These are phyloP conservation scores for Aspergillus sclerotioniger DNA, from an alignment of 495 filamentous ascomycete species.

Conservation along the genomic window DNA sequence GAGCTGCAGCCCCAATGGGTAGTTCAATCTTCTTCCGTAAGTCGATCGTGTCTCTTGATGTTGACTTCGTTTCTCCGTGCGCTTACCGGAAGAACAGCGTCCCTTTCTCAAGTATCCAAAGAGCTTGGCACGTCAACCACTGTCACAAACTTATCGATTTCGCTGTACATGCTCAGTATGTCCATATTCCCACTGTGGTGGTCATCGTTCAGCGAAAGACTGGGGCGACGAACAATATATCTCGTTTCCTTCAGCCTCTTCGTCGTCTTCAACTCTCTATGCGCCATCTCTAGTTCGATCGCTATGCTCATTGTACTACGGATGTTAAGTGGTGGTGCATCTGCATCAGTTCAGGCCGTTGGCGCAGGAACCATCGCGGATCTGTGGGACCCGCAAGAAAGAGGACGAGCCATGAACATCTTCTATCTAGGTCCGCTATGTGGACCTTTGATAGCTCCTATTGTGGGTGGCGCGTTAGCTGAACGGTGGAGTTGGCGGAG, in stretches of 20 bases:
- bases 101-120: constrained; percentile 64
- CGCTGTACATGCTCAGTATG: constrained; percentile 89
- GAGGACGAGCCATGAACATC: constrained; percentile 85
- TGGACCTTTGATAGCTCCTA: constrained; percentile 80
- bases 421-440: constrained; percentile 91
- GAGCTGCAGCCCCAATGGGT: constrained; percentile 77
- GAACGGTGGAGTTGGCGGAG: constrained; percentile 75
- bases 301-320: constrained; percentile 85
- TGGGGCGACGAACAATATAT: constrained; percentile 84
- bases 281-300: constrained; percentile 72
- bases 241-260: constrained; percentile 78
- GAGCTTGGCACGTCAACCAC: constrained; percentile 66
- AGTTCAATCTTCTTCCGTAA: constrained; percentile 81
- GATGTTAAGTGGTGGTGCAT: constrained; percentile 75
- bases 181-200: constrained; percentile 92
- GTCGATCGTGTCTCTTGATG: constrained; percentile 22
- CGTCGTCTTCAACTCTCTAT: constrained; percentile 70
- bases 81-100: constrained; percentile 47
- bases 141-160: constrained; percentile 77
- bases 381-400: constrained; percentile 78
- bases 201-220: constrained; percentile 83
- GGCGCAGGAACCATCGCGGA: constrained; percentile 92
- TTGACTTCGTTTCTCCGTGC: not conserved
- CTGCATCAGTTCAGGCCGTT: constrained; percentile 86
- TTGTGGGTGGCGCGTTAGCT: constrained; percentile 78